Conservation (phyloP, 2,329 filamentous ascomycete species). For the Cladosporium sp. region DNA sequence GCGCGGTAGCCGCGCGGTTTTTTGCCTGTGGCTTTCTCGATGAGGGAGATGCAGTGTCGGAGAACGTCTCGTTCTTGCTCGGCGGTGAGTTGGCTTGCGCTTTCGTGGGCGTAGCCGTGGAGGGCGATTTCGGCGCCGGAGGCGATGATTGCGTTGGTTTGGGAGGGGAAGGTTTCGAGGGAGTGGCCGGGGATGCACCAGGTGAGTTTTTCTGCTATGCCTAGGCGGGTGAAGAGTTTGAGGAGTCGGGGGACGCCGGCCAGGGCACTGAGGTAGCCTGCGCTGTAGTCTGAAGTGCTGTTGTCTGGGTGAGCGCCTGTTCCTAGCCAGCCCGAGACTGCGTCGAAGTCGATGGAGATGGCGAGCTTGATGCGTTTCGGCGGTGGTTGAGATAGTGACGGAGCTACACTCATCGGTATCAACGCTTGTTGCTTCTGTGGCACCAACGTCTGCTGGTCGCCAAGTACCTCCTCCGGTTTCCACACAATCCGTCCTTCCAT, state of each 20-base stretch:
- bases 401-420: conserved; percentile 8
- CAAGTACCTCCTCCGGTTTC: conserved; percentile 45
- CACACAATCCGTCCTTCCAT: conserved; percentile 54
- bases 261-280: conserved; percentile 57
- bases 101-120: conserved; percentile 53
- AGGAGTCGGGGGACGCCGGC: conserved; percentile 59
- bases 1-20: conserved; percentile 53
- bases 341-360: conserved; percentile 56
- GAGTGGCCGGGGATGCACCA: conserved; percentile 64
- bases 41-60: conserved; percentile 49
- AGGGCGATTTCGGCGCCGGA: conserved; percentile 56
- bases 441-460: conserved; percentile 13
- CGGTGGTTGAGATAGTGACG: conserved; percentile 18
- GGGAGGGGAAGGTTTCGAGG: conserved; percentile 57
- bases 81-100: conserved; percentile 47
- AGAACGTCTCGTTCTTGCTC: conserved; percentile 54
- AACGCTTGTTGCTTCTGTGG: background rate
- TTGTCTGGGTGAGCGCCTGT: conserved; percentile 56
- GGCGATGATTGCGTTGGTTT: conserved; percentile 52
- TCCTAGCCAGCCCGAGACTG: conserved; percentile 61
- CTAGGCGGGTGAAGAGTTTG: conserved; percentile 54
- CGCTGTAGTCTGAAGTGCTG: conserved; percentile 56
- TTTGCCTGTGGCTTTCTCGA: conserved; percentile 46
- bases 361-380: conserved; percentile 40
- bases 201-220: conserved; percentile 54